These are phyloP conservation scores for Chlorella sp. DNA, from an alignment of 139 green algal genomes.

Conservation along the genomic window DNA sequence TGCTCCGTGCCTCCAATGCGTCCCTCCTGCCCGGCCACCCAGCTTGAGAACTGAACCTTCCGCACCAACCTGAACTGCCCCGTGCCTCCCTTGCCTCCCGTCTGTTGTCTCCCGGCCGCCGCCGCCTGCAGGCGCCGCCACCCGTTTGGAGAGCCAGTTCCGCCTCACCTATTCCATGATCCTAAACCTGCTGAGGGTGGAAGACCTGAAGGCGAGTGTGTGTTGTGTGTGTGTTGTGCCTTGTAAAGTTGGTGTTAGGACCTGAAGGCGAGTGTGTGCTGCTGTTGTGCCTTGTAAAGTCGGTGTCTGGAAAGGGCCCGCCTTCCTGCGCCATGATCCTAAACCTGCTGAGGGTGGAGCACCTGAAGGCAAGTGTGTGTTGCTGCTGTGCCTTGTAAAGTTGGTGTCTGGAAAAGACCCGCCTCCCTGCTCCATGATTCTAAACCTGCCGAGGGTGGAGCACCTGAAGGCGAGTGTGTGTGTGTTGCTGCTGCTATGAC, in stretches of 20 bases:
- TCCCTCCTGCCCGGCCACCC: too few species aligned
- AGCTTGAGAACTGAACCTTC: background rate
- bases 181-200: constrained; percentile 92
- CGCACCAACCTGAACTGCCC: too few species aligned
- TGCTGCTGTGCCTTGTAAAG: background rate
- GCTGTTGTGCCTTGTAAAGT: background rate
- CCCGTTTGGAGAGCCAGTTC: constrained; percentile 92
- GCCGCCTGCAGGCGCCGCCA: constrained; percentile 57
- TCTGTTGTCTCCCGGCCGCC: background rate
- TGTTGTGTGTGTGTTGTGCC: too few species aligned
- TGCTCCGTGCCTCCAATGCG: too few species aligned
- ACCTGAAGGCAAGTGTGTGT: background rate
- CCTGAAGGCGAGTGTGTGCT: constrained; percentile 73
- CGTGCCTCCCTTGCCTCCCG: too few species aligned
- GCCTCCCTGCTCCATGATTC: constrained; percentile 98
- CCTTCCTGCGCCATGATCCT: background rate
- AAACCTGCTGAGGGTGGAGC: background rate
- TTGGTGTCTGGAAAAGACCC: constrained; percentile 94
- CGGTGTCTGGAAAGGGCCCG: background rate
- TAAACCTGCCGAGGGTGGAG: constrained; percentile 95
- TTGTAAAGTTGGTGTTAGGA: background rate
- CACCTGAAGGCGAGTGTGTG: constrained; percentile 86
- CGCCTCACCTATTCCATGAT: constrained; percentile 99
- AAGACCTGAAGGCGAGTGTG: constrained; percentile 86
- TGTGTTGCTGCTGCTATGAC: too few species aligned